These are phyloP conservation scores for Adansonia madagascariensis DNA, from an alignment of 441 rosid genomes.

Conservation along the genomic window DNA sequence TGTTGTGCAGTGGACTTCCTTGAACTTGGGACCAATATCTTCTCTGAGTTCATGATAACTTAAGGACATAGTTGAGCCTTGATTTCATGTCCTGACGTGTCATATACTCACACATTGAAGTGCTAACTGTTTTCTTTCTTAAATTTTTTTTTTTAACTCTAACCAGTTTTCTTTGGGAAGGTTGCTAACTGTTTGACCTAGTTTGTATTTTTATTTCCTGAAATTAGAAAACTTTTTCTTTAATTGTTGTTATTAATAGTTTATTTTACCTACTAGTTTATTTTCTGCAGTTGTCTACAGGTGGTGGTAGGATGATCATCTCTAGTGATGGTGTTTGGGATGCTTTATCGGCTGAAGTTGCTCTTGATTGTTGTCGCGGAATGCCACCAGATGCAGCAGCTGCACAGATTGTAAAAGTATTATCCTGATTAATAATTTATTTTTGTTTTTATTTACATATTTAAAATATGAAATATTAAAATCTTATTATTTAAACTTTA, in stretches of 20 bases:
- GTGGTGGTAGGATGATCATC: constrained; percentile 89
- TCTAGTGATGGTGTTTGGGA: constrained; percentile 99
- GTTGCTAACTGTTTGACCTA: neutral
- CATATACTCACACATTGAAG: neutral
- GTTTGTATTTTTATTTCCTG: neutral
- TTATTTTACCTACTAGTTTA: constrained; percentile 13
- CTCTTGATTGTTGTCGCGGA: constrained; percentile 92
- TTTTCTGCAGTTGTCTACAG: constrained; percentile 74
- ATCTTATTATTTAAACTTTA: neutral
- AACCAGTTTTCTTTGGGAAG: neutral
- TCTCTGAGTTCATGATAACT: neutral
- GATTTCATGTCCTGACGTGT: constrained; percentile 6
- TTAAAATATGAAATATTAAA: neutral
- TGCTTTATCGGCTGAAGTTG: constrained; percentile 75
- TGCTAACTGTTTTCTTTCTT: neutral
- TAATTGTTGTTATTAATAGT: neutral
- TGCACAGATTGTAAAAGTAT: constrained; percentile 83
- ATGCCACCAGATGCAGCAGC: constrained; percentile 91
- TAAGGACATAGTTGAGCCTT: neutral
- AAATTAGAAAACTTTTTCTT: neutral
- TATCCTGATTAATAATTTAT: neutral
- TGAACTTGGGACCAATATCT: constrained; percentile 14
- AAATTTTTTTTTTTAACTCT: neutral
- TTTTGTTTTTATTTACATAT: neutral
- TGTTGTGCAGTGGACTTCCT: neutral